Base-by-base conservation (phyloP, 495 filamentous ascomycete species). In the Tetracladium setigerum region DNA sequence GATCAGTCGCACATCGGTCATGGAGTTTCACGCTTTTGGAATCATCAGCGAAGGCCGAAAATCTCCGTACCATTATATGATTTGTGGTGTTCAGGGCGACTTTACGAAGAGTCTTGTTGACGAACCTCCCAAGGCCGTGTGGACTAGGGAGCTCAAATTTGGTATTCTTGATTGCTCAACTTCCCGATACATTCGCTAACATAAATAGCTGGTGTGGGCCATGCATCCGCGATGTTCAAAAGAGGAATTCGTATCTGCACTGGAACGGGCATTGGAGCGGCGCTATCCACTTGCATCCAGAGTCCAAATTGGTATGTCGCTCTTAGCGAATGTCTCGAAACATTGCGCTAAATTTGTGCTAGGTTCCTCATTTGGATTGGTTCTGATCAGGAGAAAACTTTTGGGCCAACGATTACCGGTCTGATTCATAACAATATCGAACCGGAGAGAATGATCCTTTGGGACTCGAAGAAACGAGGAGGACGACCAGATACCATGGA, bases 311-410 rank as follows among this genome's bases (percentile, higher is more conserved):
- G 67, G 65, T 67, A 55, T n/a, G 47, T 15, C 24, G 30, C 19
- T 36, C 41, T 50, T 16, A 33, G 15, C 34, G 13, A 43, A 30
- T 32, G 17, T 31, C 30, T 37, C 11, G 41, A 8, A 17, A 39
- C 27, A 14, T 30, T 17, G 24, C 43, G 32, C 43, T 52, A 14
- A 56, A 47, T 14, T 41, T 47, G 30, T 30, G 22, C 32, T 49
- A 61, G 61, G 63, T 67, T 70, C 53, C 61, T 70, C 42, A 70
- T 70, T 49, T 68, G 67, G 67, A 70, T 70, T 33, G 67, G 67
- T 8, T 67, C 63, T 32, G 62, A 70, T 51, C 67, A 70, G 36
- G 67, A 70, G 47, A 62, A 54, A 46, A 67, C 65, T 1, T 71
- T 71, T 40, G 67, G 67, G n/a, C 62, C 66, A 27, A 69, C 66